These are phyloP conservation scores for Ceratobasidium sp. DNA, from an alignment of 1,284 basidiomycete species.

Conservation along the genomic window DNA sequence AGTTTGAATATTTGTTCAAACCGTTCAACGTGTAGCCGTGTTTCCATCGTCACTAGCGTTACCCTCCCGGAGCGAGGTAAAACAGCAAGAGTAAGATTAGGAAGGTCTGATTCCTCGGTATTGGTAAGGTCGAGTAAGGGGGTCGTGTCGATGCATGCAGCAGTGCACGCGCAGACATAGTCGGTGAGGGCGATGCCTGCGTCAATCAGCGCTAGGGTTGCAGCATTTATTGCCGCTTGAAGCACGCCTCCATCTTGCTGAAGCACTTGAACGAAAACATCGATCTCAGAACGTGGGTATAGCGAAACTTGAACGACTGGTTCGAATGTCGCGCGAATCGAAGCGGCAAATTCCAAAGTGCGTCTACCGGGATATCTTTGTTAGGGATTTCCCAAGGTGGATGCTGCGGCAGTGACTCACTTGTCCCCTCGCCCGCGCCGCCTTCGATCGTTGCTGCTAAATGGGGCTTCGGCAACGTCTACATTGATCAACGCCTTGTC, in stretches of 20 bases:
- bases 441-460: constrained; percentile 82
- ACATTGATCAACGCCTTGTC: constrained; percentile 87
- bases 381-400: constrained; percentile 31
- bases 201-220: constrained; percentile 87
- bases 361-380: constrained; percentile 62
- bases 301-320: constrained; percentile 90
- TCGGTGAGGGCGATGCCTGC: constrained; percentile 92
- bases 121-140: constrained; percentile 86
- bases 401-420: constrained; percentile 58
- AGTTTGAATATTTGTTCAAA: constrained; percentile 89
- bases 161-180: constrained; percentile 86
- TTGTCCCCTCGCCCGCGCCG: constrained; percentile 84
- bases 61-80: constrained; percentile 85
- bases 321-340: constrained; percentile 93
- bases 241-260: constrained; percentile 91
- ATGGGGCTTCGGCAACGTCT: constrained; percentile 83
- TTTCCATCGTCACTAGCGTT: constrained; percentile 91
- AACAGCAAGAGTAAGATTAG: constrained; percentile 85
- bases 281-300: constrained; percentile 93
- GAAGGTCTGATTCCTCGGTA: constrained; percentile 90
- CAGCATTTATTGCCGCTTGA: constrained; percentile 94
- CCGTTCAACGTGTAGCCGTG: constrained; percentile 88
- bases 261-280: constrained; percentile 90
- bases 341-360: constrained; percentile 83
- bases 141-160: constrained; percentile 78